Conservation (phyloP, 208 protist genomes). For the Crithidia acanthocephali region DNA sequence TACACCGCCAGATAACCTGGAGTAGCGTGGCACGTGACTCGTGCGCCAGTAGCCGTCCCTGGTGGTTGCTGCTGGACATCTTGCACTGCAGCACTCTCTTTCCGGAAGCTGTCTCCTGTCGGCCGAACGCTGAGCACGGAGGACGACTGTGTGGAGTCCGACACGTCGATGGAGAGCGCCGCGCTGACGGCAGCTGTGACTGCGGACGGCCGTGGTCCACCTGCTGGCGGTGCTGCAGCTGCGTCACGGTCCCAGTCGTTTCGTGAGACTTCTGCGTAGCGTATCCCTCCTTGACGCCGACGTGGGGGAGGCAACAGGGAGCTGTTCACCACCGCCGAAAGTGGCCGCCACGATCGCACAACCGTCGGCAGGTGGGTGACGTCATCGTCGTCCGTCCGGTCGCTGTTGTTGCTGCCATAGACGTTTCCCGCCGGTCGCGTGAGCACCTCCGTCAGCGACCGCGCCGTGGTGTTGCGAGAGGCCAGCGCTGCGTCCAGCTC, state of each 20-base stretch:
- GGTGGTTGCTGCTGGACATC: background rate
- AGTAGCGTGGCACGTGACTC: background rate
- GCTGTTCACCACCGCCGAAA: slow-evolving; percentile 9
- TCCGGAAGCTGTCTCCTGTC: background rate
- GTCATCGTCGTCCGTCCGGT: background rate
- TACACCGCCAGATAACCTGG: slow-evolving; percentile 10
- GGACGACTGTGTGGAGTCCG: background rate
- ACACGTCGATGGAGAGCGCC: slow-evolving; percentile 13
- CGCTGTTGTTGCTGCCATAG: no score
- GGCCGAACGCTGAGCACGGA: background rate
- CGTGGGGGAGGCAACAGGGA: background rate
- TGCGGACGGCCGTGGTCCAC: no score
- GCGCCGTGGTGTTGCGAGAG: background rate
- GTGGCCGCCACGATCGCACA: slow-evolving; percentile 15
- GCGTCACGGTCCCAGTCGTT: background rate
- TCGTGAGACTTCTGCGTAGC: background rate
- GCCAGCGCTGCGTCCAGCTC: slow-evolving; percentile 10
- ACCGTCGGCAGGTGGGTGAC: background rate
- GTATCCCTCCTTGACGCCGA: background rate
- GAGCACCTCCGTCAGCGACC: background rate
- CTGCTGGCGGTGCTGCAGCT: background rate
- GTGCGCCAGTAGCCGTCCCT: background rate
- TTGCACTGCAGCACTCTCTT: no score
- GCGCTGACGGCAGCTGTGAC: no score
- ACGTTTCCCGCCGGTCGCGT: background rate